Percentiles rank a stretch among this genome's conserved stretches.
These are phyloP conservation scores for Sporisorium graminicola DNA, from an alignment of 1,284 basidiomycete species.

Conservation along the genomic window DNA sequence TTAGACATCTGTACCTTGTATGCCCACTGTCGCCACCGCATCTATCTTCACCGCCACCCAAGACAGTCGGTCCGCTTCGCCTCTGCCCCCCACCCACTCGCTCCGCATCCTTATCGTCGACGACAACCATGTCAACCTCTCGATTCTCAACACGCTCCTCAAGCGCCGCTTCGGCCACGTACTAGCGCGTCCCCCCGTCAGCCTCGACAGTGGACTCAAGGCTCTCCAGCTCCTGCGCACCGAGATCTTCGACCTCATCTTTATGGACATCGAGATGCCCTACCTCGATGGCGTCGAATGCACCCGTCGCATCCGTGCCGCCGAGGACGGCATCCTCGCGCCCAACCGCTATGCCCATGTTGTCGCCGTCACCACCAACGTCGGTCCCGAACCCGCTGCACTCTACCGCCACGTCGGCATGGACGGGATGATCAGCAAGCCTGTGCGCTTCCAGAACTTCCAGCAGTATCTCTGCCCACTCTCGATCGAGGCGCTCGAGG, in stretches of 20 bases:
- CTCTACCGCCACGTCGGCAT: conserved; percentile 54
- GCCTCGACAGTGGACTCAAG: conserved; percentile 59
- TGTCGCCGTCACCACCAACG: conserved; percentile 58
- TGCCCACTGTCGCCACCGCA: conserved; percentile 17
- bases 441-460: conserved; percentile 51
- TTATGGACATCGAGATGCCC: conserved; percentile 65
- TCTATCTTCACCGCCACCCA: conserved; percentile 7
- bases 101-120: conserved; percentile 63
- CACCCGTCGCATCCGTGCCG: conserved; percentile 53
- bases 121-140: conserved; percentile 63
- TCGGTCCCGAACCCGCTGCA: conserved; percentile 46
- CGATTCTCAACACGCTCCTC: conserved; percentile 53
- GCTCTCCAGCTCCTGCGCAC: conserved; percentile 57
- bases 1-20: conserved; percentile 27
- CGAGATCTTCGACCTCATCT: conserved; percentile 59
- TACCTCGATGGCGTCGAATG: conserved; percentile 58
- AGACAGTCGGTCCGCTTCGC: conserved; percentile 23
- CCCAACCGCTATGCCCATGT: conserved; percentile 51
- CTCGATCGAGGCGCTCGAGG: conserved; percentile 35
- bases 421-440: conserved; percentile 62
- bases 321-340: conserved; percentile 53
- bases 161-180: conserved; percentile 54
- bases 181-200: conserved; percentile 49
- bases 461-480: conserved; percentile 51
- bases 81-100: conserved; percentile 37